These are phyloP conservation scores for Penicillium freii DNA, from an alignment of 2,329 filamentous ascomycete species.

Conservation along the genomic window DNA sequence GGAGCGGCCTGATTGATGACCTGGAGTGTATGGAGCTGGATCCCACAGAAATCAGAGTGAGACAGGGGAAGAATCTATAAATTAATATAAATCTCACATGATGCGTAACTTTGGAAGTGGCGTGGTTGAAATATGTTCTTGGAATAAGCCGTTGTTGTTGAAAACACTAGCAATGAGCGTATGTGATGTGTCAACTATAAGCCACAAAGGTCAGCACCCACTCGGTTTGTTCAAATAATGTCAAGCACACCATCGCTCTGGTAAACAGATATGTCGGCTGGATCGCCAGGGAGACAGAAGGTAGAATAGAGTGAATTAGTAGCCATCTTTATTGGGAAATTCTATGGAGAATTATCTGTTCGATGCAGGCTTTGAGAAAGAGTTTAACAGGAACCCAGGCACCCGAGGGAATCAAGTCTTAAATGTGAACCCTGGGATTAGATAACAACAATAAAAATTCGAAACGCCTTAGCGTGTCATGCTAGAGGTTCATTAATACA, in stretches of 20 bases:
- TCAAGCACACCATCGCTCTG: neutral
- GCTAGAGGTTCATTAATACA: no score
- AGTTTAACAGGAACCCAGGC: neutral
- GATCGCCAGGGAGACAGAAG: neutral
- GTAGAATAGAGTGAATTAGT: neutral
- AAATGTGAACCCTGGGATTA: neutral
- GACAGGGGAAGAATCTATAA: neutral
- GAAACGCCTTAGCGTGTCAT: neutral
- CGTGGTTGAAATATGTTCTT: constrained; percentile 7
- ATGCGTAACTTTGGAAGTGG: neutral
- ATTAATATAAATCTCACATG: neutral
- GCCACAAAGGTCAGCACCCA: neutral
- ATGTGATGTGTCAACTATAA: neutral
- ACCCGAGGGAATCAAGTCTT: no score
- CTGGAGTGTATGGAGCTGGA: neutral
- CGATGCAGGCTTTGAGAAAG: neutral
- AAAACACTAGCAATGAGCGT: constrained; percentile 1
- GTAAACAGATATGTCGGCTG: neutral
- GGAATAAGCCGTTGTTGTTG: constrained; percentile 12
- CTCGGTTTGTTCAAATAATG: neutral
- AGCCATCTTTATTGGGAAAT: neutral
- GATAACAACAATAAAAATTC: neutral
- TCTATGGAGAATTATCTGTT: neutral
- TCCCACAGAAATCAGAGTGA: neutral
- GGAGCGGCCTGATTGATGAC: constrained; percentile 13